Evolutionary conservation across 2,329 filamentous ascomycete species (phyloP).

Genomic region (Fusarium lyarnte): DNA sequence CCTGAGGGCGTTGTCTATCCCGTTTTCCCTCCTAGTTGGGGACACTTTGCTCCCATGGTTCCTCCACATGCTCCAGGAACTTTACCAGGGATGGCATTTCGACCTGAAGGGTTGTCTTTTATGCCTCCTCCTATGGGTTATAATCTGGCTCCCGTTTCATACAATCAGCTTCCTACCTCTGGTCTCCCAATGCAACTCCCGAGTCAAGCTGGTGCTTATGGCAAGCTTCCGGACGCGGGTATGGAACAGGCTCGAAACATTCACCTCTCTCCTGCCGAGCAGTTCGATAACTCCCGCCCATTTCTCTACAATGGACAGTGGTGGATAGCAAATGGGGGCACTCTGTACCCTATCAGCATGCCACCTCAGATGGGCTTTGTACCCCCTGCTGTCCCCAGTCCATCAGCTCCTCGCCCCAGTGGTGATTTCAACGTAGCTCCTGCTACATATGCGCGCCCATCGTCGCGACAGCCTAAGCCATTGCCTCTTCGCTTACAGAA

Average conservation of each 20-base stretch:
- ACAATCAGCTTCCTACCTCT: slow-evolving; percentile 34
- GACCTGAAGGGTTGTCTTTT: slow-evolving; percentile 48
- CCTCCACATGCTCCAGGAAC: slow-evolving; percentile 47
- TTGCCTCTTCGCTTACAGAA: slow-evolving; percentile 5
- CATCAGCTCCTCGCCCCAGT: slow-evolving; percentile 4
- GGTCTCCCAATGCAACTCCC: slow-evolving; percentile 27
- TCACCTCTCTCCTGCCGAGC: slow-evolving; percentile 53
- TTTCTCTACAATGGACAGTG: slow-evolving; percentile 58
- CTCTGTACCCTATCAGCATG: slow-evolving; percentile 38
- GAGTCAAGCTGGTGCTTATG: slow-evolving; percentile 33
- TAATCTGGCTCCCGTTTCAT: slow-evolving; percentile 44
- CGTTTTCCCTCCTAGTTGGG: slow-evolving; percentile 43
- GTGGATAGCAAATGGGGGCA: slow-evolving; percentile 48
- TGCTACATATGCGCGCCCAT: background rate
- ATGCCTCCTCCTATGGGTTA: slow-evolving; percentile 55
- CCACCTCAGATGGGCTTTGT: slow-evolving; percentile 39
- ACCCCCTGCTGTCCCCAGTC: slow-evolving; percentile 36
- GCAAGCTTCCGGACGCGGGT: slow-evolving; percentile 46
- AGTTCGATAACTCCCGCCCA: slow-evolving; percentile 58
- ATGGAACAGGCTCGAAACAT: slow-evolving; percentile 46
- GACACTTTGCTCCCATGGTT: slow-evolving; percentile 45
- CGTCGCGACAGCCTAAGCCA: slow-evolving; percentile 2
- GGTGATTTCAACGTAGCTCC: slow-evolving; percentile 5
- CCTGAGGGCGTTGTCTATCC: slow-evolving; percentile 38
- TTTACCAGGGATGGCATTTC: slow-evolving; percentile 45